A percentile compares a stretch with the other conserved stretches of the same genome.
phyloP scores from a whole-genome alignment of 2,329 filamentous ascomycete genomes.

The Ceratocystis eucalypticola region DNA sequence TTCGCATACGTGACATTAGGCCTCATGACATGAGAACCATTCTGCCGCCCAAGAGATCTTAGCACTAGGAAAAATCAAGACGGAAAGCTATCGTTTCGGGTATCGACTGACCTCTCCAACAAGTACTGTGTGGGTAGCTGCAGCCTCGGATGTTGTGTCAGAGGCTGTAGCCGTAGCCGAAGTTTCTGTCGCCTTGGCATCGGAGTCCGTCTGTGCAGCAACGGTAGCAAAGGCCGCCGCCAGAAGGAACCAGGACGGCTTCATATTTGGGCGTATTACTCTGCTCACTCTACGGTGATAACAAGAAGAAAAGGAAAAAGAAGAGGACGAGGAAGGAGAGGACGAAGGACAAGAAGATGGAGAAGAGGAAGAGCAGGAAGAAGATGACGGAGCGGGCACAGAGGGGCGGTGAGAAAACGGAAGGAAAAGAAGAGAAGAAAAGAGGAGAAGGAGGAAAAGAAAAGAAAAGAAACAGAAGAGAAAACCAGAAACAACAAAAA shows the following conservation, averaged over 20 bases:
- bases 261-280: not conserved
- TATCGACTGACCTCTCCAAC: slow-evolving; percentile 19
- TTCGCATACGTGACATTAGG: slow-evolving; percentile 25
- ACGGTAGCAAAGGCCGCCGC: not conserved
- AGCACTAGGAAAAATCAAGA: not conserved
- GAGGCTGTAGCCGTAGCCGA: slow-evolving; percentile 18
- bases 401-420: too few species aligned
- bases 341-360: not conserved
- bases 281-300: not conserved
- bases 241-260: not conserved
- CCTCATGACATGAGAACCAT: slow-evolving; percentile 25
- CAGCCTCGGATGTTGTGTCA: not conserved
- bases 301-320: not conserved
- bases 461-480: not conserved
- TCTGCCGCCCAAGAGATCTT: slow-evolving; percentile 16
- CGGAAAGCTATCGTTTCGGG: not conserved
- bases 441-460: not conserved
- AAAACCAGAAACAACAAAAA: not conserved
- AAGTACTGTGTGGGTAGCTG: slow-evolving; percentile 18
- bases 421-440: too few species aligned
- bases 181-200: not conserved
- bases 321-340: not conserved
- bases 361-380: slow-evolving; percentile 2
- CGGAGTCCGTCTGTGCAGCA: not conserved
- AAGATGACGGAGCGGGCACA: not conserved